phyloP scores from a whole-genome alignment of 139 green algal genomes.

The Bryopsis sp. region DNA sequence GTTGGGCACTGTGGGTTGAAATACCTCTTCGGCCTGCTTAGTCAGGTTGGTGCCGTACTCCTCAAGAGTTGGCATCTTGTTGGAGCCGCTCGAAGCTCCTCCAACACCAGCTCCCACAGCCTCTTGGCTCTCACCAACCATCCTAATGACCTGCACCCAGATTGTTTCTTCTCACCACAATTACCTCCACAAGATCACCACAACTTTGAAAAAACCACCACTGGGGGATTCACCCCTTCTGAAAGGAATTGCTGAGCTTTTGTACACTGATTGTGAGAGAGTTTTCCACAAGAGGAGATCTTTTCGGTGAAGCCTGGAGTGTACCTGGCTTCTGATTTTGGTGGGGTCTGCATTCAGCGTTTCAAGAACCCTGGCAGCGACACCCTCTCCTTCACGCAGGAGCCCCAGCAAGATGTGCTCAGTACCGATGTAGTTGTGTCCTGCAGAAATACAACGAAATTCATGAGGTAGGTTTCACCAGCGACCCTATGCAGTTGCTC shows the following conservation, averaged over 20 bases:
- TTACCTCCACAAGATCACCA: background rate
- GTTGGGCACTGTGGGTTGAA: background rate
- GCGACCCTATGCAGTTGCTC: too few species aligned
- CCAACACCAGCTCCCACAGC: conserved; percentile 80
- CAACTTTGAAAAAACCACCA: background rate
- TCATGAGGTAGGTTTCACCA: too few species aligned
- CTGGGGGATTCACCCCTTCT: too few species aligned
- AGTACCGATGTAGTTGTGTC: conserved; percentile 99
- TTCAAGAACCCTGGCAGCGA: conserved; percentile 94
- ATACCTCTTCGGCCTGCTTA: conserved; percentile 81
- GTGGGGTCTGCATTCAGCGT: conserved; percentile 87
- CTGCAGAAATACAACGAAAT: too few species aligned
- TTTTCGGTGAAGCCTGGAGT: background rate
- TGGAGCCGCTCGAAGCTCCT: conserved; percentile 51
- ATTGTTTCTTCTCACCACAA: too few species aligned
- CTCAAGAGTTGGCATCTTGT: conserved; percentile 97
- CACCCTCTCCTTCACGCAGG: conserved; percentile 93
- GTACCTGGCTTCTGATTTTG: conserved; percentile 93
- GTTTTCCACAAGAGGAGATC: background rate
- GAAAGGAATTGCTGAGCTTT: too few species aligned
- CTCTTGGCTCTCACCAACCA: conserved; percentile 98
- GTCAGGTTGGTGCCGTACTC: conserved; percentile 99
- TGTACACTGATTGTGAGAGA: background rate
- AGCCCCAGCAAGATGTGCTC: conserved; percentile 98
- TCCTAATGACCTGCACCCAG: conserved; percentile 90